Evolutionary conservation across 2,329 filamentous ascomycete genomes (phyloP), one percentile per base, ranked within the genome.

Genomic region (Trichoderma harzianum): DNA sequence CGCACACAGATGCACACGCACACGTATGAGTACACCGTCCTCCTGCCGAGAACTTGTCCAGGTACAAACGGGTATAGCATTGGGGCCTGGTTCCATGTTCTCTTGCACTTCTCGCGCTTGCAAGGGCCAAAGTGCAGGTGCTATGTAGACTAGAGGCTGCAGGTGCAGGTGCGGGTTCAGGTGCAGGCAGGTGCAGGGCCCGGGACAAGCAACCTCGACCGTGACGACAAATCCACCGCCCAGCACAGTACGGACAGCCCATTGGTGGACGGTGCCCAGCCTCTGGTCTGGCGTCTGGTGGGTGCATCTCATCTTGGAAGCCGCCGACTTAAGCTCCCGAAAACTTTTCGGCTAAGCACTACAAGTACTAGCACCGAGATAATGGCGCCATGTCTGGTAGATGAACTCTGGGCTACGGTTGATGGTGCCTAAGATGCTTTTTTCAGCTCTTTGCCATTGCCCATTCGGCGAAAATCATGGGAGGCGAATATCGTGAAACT

Each of bases 241-340:
- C 16, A 26, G 30, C 21, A 36, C 47, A 51, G 55, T 60, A 32
- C 55, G 55, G 11, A 10, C 7, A 32, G 51, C 64, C 26, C 36
- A 60, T 60, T 21, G 53, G 66, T 34, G 66, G 63, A 28, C 39
- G 47, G 39, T 30, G n/a, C 21, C 34, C 14, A 39, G 60, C 28
- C 43, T 34, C 30, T 21, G 36, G 36, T 18, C 16, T 36, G 12
- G 12, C 3, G 16, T 16, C 36, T 43, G 47, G 63, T 66, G 63
- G 63, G 34, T 28, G 65, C 65, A 68, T 68, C 65, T 60, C 65
- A 69, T 69, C 66, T 69, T 34, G 39, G 55, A 60, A 69, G 55
- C 66, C 66, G 21, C 66, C 26, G 53, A 51, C 53, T 69, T 69
- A 69, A 69, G 66, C 66, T 69, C 66, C 66, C 66, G 66, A 69